Evolutionary conservation across 1,139 yeast species (phyloP).

Genomic region (Hyphopichia burtonii): DNA sequence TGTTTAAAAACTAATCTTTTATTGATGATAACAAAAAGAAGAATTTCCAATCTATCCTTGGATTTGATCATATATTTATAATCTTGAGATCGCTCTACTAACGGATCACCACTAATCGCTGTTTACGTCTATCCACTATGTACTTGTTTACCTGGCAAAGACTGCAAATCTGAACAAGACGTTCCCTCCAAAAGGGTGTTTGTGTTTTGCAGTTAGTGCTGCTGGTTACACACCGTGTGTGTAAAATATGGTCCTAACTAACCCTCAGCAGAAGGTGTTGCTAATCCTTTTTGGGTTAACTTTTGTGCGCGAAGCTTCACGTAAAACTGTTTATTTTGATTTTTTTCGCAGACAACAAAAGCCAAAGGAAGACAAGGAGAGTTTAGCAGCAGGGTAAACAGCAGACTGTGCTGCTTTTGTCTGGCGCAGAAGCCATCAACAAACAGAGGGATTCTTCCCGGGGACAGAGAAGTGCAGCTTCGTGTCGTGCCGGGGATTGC

Average conservation of each 20-base stretch:
- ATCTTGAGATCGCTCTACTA: too few species aligned
- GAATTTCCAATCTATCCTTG: neutral
- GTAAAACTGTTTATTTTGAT: neutral
- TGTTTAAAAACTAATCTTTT: constrained; percentile 2
- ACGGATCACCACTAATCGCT: too few species aligned
- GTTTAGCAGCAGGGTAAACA: neutral
- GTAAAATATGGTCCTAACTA: neutral
- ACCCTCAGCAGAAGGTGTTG: neutral
- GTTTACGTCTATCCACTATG: too few species aligned
- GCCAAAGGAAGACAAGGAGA: neutral
- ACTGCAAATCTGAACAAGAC: too few species aligned
- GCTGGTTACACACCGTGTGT: neutral
- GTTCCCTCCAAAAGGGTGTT: too few species aligned
- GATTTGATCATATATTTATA: neutral
- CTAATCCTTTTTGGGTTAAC: neutral
- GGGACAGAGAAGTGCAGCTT: neutral
- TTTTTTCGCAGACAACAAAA: neutral
- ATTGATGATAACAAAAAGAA: constrained; percentile 1
- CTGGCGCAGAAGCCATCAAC: neutral
- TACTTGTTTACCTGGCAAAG: too few species aligned
- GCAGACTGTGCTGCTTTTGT: neutral
- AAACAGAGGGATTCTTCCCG: neutral
- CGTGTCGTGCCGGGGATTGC: neutral
- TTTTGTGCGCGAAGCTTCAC: constrained; percentile 1
- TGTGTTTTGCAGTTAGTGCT: too few species aligned